These are phyloP conservation scores for Cupressus sempervirens DNA, from an alignment of 75 land plant species.

Conservation along the genomic window DNA sequence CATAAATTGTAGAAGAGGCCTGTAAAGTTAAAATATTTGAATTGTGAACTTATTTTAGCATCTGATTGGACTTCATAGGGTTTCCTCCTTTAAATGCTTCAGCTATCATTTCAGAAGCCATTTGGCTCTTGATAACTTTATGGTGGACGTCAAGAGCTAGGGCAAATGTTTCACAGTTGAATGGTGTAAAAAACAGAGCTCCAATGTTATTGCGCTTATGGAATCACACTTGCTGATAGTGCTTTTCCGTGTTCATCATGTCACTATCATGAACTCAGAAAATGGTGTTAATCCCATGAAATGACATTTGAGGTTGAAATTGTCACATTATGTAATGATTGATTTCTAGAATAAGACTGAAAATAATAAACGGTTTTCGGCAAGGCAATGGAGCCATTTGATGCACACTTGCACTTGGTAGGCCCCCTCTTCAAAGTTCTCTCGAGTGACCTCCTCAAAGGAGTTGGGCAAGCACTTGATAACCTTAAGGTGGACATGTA, in stretches of 20 bases:
- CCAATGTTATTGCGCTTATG: not conserved
- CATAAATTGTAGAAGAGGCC: not conserved
- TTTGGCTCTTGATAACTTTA: not conserved
- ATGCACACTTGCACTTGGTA: no score
- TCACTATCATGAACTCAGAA: not conserved
- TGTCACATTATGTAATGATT: no score
- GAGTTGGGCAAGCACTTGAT: not conserved
- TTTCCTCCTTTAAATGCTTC: not conserved
- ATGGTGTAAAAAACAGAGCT: not conserved
- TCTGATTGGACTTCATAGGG: not conserved
- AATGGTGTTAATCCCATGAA: not conserved
- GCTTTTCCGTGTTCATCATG: not conserved
- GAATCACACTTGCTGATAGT: not conserved
- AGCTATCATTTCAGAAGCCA: not conserved
- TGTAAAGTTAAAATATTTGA: not conserved
- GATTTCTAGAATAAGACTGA: no score
- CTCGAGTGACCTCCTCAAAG: not conserved
- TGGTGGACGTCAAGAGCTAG: not conserved
- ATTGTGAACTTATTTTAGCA: not conserved
- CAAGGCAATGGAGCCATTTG: no score
- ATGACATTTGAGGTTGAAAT: no score
- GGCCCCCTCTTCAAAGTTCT: not conserved
- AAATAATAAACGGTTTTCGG: no score
- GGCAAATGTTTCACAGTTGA: not conserved
- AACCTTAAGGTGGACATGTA: no score